These are phyloP conservation scores for Atkinsonella hypoxylon DNA, from an alignment of 2,329 filamentous ascomycete species.

Conservation along the genomic window DNA sequence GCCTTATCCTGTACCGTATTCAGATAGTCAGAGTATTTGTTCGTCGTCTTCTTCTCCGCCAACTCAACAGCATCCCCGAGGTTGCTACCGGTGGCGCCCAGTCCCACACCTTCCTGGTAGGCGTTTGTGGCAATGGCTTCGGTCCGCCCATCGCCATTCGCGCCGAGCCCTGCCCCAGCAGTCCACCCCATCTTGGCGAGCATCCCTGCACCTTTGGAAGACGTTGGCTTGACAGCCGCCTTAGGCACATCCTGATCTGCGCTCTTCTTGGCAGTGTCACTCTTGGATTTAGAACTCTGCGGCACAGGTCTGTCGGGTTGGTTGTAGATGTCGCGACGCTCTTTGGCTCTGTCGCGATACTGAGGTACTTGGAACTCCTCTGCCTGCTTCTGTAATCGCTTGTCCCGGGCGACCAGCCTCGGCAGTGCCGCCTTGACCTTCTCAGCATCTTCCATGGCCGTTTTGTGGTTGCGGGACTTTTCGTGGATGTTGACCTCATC, in stretches of 20 bases:
- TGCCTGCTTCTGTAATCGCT: constrained; percentile 20
- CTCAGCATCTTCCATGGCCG: constrained; percentile 25
- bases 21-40: constrained; percentile 49
- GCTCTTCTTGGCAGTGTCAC: constrained; percentile 12
- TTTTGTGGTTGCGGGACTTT: constrained; percentile 29
- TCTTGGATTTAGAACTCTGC: constrained; percentile 24
- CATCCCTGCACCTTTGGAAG: constrained; percentile 54
- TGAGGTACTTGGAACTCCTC: constrained; percentile 16
- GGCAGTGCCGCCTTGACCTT: constrained; percentile 37
- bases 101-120: constrained; percentile 56
- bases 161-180: constrained; percentile 52
- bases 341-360: constrained; percentile 57
- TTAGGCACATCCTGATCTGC: constrained; percentile 11
- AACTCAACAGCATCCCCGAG: constrained; percentile 55
- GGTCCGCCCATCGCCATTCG: constrained; percentile 48
- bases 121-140: constrained; percentile 52
- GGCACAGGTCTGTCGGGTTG: constrained; percentile 42
- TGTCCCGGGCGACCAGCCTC: constrained; percentile 27
- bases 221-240: constrained; percentile 18
- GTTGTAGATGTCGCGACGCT: constrained; percentile 50
- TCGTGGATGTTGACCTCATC: constrained; percentile 32
- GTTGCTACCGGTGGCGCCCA: constrained; percentile 58
- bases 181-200: constrained; percentile 65
- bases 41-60: constrained; percentile 48
- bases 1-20: constrained; percentile 54